These are phyloP conservation scores for Flaveria ramosissima DNA, from an alignment of 129 eudicot genomes.

Conservation along the genomic window DNA sequence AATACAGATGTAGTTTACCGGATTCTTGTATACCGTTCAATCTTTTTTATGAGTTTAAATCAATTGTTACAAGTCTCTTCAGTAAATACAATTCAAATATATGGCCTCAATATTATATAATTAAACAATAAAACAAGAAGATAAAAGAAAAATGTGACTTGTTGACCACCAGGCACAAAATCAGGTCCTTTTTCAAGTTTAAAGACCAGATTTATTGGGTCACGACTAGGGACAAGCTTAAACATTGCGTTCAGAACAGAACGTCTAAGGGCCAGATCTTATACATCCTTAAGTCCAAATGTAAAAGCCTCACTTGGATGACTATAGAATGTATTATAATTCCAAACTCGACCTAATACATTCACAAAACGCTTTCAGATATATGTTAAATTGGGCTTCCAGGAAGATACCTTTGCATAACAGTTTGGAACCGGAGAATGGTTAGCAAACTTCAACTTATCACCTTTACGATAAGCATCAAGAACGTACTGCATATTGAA, in stretches of 20 bases:
- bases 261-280: neutral
- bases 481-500: constrained; percentile 73
- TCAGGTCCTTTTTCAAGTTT: neutral
- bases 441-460: constrained; percentile 94
- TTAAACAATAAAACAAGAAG: neutral
- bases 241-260: neutral
- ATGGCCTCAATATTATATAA: too few relatives aligned
- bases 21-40: neutral
- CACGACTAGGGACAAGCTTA: neutral
- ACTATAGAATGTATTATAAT: neutral
- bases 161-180: neutral
- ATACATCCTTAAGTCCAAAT: neutral
- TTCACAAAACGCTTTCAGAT: neutral
- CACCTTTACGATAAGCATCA: constrained; percentile 98
- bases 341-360: neutral
- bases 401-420: constrained; percentile 78
- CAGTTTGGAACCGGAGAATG: constrained; percentile 99
- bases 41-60: too few relatives aligned
- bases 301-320: neutral
- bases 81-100: neutral
- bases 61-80: neutral
- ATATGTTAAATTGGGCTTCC: neutral
- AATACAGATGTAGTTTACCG: neutral
- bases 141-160: neutral
- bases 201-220: neutral